Conservation (phyloP, 805 yeast species). For the Kodamaea jinghongensis region DNA sequence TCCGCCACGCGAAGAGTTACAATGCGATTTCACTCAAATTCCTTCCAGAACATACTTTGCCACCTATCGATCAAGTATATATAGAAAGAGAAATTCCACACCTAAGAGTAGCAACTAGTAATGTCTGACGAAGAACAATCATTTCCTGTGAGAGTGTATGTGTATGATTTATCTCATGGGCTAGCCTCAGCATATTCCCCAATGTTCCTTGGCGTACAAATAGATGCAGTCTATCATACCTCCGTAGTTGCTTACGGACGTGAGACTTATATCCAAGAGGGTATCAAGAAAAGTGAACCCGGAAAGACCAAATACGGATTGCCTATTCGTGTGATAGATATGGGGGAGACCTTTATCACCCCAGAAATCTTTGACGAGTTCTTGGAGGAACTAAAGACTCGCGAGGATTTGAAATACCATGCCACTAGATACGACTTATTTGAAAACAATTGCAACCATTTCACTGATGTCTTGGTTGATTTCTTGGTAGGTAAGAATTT, state of each 20-base stretch:
- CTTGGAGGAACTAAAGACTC: slow-evolving; percentile 44
- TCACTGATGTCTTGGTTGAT: slow-evolving; percentile 55
- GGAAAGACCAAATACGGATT: slow-evolving; percentile 59
- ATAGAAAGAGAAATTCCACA: no score
- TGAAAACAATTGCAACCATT: slow-evolving; percentile 67
- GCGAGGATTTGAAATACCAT: slow-evolving; percentile 39
- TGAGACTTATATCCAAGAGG: slow-evolving; percentile 61
- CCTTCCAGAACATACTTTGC: no score
- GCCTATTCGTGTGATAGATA: slow-evolving; percentile 51
- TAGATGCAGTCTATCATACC: slow-evolving; percentile 70
- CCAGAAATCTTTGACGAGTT: slow-evolving; percentile 53
- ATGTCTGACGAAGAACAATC: slow-evolving; percentile 19
- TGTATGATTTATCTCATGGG: slow-evolving; percentile 64
- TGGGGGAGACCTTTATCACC: slow-evolving; percentile 53
- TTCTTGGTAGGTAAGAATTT: slow-evolving; percentile 55
- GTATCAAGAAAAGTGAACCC: slow-evolving; percentile 44
- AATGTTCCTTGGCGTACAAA: slow-evolving; percentile 47
- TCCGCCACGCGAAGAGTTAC: no score
- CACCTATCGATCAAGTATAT: no score
- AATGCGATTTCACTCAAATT: no score
- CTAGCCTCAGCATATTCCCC: slow-evolving; percentile 52
- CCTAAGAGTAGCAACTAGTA: not conserved
- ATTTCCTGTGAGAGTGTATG: slow-evolving; percentile 50
- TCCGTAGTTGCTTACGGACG: slow-evolving; percentile 51
- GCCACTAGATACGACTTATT: slow-evolving; percentile 55